A percentile compares a stretch with the other conserved stretches of the same genome.
These are phyloP conservation scores for Lipomyces starkeyi DNA, from an alignment of 805 yeast genomes.

Conservation along the genomic window DNA sequence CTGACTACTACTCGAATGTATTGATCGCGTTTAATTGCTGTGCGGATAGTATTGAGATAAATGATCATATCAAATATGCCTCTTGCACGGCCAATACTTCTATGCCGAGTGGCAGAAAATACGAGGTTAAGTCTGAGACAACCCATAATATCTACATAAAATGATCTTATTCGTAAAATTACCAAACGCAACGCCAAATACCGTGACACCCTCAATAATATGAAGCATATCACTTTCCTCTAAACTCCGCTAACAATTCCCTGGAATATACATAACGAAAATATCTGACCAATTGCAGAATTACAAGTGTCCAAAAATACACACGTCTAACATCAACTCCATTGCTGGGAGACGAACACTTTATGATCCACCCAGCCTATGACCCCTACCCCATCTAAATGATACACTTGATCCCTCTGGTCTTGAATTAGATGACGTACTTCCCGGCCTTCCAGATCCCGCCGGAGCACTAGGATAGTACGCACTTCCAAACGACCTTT, in stretches of 20 bases:
- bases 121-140: no score
- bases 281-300: background rate
- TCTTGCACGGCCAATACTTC: no score
- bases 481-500: slow-evolving; percentile 37
- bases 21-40: no score
- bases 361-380: slow-evolving; percentile 19
- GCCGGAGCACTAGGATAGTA: slow-evolving; percentile 25
- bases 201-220: background rate
- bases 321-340: background rate
- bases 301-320: background rate
- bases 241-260: background rate
- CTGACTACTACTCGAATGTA: no score
- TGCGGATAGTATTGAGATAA: no score
- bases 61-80: no score
- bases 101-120: no score
- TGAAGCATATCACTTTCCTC: background rate
- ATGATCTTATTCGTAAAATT: background rate
- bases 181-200: background rate
- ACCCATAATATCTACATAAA: no score
- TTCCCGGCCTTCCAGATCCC: background rate
- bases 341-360: background rate
- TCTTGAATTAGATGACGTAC: background rate
- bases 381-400: slow-evolving; percentile 28
- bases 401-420: background rate
- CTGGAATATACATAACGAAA: slow-evolving; percentile 3